Evolutionary conservation across 495 filamentous ascomycete genomes (phyloP).

Genomic region (Chlorociboria aeruginascens): DNA sequence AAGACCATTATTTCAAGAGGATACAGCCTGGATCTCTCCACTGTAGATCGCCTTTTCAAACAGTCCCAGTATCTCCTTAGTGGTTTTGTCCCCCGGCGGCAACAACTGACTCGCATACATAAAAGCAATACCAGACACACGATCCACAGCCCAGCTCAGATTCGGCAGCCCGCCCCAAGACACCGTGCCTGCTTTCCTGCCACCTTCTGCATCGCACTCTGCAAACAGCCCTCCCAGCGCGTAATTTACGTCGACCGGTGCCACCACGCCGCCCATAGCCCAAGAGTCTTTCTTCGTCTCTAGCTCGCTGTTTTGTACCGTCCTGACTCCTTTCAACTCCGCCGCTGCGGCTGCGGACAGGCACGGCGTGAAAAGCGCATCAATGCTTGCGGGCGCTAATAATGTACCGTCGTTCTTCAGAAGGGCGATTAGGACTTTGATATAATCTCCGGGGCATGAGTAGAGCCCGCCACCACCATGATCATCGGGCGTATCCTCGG

Average conservation of each 20-base stretch:
- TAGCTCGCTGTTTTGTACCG: no score
- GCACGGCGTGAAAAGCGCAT: constrained; percentile 30
- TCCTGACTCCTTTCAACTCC: no score
- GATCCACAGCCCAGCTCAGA: constrained; percentile 12
- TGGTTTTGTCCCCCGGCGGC: constrained; percentile 10
- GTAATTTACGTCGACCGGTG: constrained; percentile 20
- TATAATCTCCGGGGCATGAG: constrained; percentile 23
- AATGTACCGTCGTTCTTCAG: constrained; percentile 31
- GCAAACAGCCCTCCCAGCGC: constrained; percentile 24
- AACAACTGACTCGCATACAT: constrained; percentile 7
- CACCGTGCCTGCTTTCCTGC: constrained; percentile 18
- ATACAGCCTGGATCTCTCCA: no score
- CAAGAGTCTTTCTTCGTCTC: no score
- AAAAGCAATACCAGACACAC: constrained; percentile 1
- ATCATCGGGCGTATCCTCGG: constrained; percentile 5
- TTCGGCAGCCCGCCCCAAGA: constrained; percentile 12
- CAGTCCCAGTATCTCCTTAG: neutral
- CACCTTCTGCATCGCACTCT: constrained; percentile 15
- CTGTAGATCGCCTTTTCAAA: constrained; percentile 11
- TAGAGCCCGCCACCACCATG: constrained; percentile 33
- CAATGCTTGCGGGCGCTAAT: constrained; percentile 25
- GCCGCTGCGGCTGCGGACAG: constrained; percentile 9
- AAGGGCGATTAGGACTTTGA: constrained; percentile 30
- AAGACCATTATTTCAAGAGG: no score
- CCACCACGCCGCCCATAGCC: no score